Evolutionary conservation across 2,329 filamentous ascomycete species (phyloP).

Genomic region (Malbranchea zuffiana): DNA sequence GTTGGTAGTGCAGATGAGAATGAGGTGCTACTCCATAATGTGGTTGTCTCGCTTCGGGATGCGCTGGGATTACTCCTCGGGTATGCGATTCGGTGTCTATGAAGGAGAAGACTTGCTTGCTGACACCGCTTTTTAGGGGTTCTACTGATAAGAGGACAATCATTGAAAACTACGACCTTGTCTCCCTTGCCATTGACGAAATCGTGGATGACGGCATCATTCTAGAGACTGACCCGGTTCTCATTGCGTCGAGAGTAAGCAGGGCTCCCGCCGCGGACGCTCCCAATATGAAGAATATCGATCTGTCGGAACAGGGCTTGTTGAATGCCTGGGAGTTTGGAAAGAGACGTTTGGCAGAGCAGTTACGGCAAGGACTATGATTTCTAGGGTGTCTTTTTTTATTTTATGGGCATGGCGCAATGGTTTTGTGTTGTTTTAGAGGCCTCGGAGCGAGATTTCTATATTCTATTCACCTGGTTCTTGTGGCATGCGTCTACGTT

Average conservation of each 20-base stretch:
- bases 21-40: slow-evolving; percentile 91
- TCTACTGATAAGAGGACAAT: slow-evolving; percentile 95
- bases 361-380: slow-evolving; percentile 73
- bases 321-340: slow-evolving; percentile 90
- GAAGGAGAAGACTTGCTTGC: too few species aligned
- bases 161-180: slow-evolving; percentile 96
- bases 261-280: slow-evolving; percentile 83
- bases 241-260: slow-evolving; percentile 85
- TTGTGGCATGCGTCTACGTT: too few species aligned
- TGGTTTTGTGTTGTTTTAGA: too few species aligned
- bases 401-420: slow-evolving; percentile 13
- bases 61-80: slow-evolving; percentile 84
- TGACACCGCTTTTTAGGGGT: slow-evolving; percentile 48
- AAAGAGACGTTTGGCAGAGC: slow-evolving; percentile 81
- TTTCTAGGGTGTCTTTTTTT: slow-evolving; percentile 16
- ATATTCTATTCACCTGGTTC: too few species aligned
- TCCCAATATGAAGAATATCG: slow-evolving; percentile 78
- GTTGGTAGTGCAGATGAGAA: slow-evolving; percentile 89
- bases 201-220: slow-evolving; percentile 93
- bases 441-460: too few species aligned
- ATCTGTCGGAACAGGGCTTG: slow-evolving; percentile 89
- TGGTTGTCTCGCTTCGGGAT: slow-evolving; percentile 81
- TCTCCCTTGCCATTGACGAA: slow-evolving; percentile 88
- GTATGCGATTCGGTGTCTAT: too few species aligned
- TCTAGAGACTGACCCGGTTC: slow-evolving; percentile 90